These are phyloP conservation scores for Candida tetrigidarum DNA, from an alignment of 1,139 yeast genomes.

Conservation along the genomic window DNA sequence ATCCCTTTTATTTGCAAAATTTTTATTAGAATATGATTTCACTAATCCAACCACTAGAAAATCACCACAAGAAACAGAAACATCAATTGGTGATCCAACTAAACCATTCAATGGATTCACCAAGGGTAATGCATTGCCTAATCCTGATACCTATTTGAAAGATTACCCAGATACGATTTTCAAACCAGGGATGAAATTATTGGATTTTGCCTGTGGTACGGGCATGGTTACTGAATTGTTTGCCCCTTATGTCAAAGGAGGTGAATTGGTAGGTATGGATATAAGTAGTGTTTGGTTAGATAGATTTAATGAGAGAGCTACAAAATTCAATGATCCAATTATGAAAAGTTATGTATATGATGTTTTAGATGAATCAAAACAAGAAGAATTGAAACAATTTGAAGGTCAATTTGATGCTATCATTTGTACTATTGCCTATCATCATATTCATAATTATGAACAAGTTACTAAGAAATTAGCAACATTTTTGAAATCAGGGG, in stretches of 20 bases:
- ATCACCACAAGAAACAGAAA: slow-evolving; percentile 18
- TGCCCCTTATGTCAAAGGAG: slow-evolving; percentile 29
- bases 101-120: slow-evolving; percentile 20
- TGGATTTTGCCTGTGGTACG: slow-evolving; percentile 53
- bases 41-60: slow-evolving; percentile 17
- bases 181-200: slow-evolving; percentile 30
- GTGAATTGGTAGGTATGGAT: slow-evolving; percentile 40
- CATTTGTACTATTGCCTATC: slow-evolving; percentile 43
- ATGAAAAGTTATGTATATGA: slow-evolving; percentile 28
- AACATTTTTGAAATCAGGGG: slow-evolving; percentile 36
- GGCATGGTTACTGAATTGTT: slow-evolving; percentile 38
- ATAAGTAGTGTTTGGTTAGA: slow-evolving; percentile 34
- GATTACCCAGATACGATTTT: slow-evolving; percentile 22
- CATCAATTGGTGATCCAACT: slow-evolving; percentile 22
- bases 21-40: slow-evolving; percentile 26
- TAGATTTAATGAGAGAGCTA: slow-evolving; percentile 24
- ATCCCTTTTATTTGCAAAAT: slow-evolving; percentile 24
- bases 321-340: slow-evolving; percentile 11
- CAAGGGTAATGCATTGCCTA: slow-evolving; percentile 19
- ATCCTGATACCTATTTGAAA: slow-evolving; percentile 14
- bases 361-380: slow-evolving; percentile 28
- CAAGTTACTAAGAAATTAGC: slow-evolving; percentile 35
- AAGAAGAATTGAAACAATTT: slow-evolving; percentile 22
- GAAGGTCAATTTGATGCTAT: slow-evolving; percentile 34
- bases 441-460: slow-evolving; percentile 40